Base-by-base conservation (phyloP, 2,329 filamentous ascomycete genomes). In the Ophiocordyceps camponoti-floridani region DNA sequence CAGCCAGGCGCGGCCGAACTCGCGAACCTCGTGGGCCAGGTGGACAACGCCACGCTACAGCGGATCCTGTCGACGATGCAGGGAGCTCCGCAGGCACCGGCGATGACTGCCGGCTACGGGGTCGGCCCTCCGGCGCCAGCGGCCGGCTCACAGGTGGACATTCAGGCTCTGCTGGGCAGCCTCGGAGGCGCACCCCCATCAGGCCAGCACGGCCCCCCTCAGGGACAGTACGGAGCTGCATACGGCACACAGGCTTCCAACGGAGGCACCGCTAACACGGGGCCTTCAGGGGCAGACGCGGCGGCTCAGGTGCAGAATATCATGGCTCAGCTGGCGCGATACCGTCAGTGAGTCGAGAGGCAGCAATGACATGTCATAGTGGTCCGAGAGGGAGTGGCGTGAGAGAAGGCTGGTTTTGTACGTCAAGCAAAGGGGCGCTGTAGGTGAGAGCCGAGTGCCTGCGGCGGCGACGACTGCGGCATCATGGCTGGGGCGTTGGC, bases 21-120 rank as follows among this genome's bases (percentile, higher is more conserved):
- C 42, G 75, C 75, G 13, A 77, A 68, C 46, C 61, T 85, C 38
- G 76, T 87, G 49, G 71, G 77, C 13, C 75, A 75, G 33, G 67
- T 88, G 27, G 82, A 88, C 51, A 75, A 76, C 33, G 69, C 72
- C 37, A 75, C 78, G 6, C 64, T 89, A n/a, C 82, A 86, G 54
- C 79, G 75, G 45, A 64, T 89, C 5, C 62, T 88, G 6, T 70
- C 75, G 16, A 72, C 75, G 9, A 69, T 86, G 44, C 60, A 64
- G 46, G 49, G 46, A 7, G 26, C 44, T 3, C 16, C 51, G 10
- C 42, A 52, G 11, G 51, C 54, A 43, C 31, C 49, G n/a, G 44
- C 44, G 6, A 44, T 42, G 2, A 43, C 46, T 16, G 30, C 44
- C 6, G 48, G 41, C 23, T 45, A 49, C 23, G 51, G 49, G 8